Evolutionary conservation across 306 rosid genomes (phyloP).

Genomic region (Glycine soja): DNA sequence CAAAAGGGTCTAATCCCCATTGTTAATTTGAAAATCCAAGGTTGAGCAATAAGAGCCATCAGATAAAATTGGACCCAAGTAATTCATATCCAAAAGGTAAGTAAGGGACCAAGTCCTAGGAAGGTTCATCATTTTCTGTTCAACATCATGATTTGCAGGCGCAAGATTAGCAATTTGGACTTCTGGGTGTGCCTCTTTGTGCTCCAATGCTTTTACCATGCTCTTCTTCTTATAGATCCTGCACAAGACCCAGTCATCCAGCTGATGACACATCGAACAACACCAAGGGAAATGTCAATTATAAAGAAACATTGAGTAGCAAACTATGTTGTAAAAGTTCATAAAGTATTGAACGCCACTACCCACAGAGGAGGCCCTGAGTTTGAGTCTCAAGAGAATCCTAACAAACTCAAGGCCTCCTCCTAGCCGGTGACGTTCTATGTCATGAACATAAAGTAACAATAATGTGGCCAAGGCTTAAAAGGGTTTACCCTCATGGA

Average conservation of each 20-base stretch:
- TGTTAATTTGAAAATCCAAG: conserved; percentile 51
- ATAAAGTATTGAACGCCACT: no score
- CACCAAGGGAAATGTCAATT: conserved; percentile 18
- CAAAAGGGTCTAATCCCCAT: conserved; percentile 49
- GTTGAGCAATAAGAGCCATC: conserved; percentile 59
- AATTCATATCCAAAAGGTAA: conserved; percentile 76
- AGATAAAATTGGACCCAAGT: conserved; percentile 67
- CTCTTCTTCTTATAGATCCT: conserved; percentile 87
- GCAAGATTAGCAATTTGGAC: conserved; percentile 43
- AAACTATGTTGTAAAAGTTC: neutral
- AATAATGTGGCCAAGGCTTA: neutral
- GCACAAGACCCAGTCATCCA: conserved; percentile 97
- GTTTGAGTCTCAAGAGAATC: no score
- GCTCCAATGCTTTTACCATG: conserved; percentile 56
- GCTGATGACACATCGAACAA: conserved; percentile 53
- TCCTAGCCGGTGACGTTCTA: no score
- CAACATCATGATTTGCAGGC: conserved; percentile 45
- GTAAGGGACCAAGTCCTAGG: conserved; percentile 70
- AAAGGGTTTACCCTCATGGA: conserved; percentile 72
- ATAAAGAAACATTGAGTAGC: conserved; percentile 16
- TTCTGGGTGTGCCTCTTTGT: conserved; percentile 51
- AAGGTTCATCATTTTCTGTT: conserved; percentile 60
- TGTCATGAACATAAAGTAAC: no score
- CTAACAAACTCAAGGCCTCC: no score
- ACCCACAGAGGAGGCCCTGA: no score